A percentile compares a stretch with the other conserved stretches of the same genome.
Evolutionary conservation across 1,284 basidiomycete genomes (phyloP).

Genomic region (Chondrostereum purpureum): DNA sequence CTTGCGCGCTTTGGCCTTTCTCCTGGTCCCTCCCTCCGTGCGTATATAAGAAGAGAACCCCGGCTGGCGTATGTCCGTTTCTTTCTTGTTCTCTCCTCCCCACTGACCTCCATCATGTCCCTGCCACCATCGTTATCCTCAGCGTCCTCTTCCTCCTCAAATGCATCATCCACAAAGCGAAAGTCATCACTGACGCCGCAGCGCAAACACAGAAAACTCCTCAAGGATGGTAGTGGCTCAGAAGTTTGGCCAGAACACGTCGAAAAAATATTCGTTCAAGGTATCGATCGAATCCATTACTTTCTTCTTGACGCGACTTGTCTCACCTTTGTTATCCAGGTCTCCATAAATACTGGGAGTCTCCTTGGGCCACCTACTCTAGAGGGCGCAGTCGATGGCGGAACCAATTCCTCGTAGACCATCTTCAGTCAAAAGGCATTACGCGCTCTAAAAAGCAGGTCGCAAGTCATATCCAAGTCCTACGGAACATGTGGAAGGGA

Average conservation of each 20-base stretch:
- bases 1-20: constrained; percentile 2
- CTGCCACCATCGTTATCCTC: constrained; percentile 21
- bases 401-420: constrained; percentile 77
- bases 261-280: constrained; percentile 71
- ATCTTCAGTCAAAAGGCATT: constrained; percentile 59
- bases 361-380: constrained; percentile 71
- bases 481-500: constrained; percentile 82
- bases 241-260: constrained; percentile 77
- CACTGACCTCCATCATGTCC: constrained; percentile 7
- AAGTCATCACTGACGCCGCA: constrained; percentile 55
- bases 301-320: constrained; percentile 6
- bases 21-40: constrained; percentile 14
- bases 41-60: no score
- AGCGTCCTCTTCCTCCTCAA: no score
- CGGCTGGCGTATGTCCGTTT: no score
- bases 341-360: constrained; percentile 68
- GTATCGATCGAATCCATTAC: constrained; percentile 25
- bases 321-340: constrained; percentile 32
- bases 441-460: constrained; percentile 75
- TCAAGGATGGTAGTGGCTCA: constrained; percentile 68
- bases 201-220: constrained; percentile 74
- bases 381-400: constrained; percentile 72
- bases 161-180: constrained; percentile 14
- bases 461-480: constrained; percentile 75
- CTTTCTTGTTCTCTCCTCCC: background rate